Conservation (phyloP, 2,329 filamentous ascomycete genomes). For the Raffaelea ambrosiae region DNA sequence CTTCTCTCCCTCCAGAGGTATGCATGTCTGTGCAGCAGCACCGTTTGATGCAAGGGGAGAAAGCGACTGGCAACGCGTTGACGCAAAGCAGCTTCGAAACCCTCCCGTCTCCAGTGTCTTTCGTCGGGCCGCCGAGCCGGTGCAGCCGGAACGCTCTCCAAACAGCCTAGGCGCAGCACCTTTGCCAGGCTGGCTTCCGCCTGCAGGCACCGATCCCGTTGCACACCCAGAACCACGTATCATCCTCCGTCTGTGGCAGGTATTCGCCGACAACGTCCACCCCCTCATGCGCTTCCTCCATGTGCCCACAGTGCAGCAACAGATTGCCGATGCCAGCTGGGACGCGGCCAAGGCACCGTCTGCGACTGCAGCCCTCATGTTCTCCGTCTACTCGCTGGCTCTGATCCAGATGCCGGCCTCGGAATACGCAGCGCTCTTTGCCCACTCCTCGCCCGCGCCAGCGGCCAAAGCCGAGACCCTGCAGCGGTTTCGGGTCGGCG, state of each 20-base stretch:
- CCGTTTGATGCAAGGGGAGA: background rate
- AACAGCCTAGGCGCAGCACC: background rate
- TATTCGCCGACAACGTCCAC: constrained; percentile 22
- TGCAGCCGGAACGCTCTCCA: background rate
- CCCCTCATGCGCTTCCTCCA: constrained; percentile 23
- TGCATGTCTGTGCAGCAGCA: background rate
- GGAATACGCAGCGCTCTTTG: constrained; percentile 4
- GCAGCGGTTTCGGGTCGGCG: constrained; percentile 15
- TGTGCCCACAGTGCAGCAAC: constrained; percentile 21
- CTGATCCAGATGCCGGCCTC: constrained; percentile 13
- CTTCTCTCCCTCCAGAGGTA: constrained; percentile 3
- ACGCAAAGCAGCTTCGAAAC: constrained; percentile 5
- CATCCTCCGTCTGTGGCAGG: constrained; percentile 23
- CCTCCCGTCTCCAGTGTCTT: constrained; percentile 3
- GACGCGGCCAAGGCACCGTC: constrained; percentile 11
- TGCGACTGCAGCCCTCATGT: constrained; percentile 16
- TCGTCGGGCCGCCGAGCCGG: background rate
- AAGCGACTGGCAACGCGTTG: too few species aligned
- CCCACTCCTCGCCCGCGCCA: constrained; percentile 7
- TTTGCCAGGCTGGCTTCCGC: background rate
- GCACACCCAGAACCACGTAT: constrained; percentile 22
- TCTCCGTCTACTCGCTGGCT: constrained; percentile 20
- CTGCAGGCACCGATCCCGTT: background rate
- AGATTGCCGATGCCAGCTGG: constrained; percentile 21
- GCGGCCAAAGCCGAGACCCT: constrained; percentile 8